A percentile compares a stretch with the other conserved stretches of the same genome.
Conservation (phyloP, 163 green algal species). For the Trebouxia gelatinosa region DNA sequence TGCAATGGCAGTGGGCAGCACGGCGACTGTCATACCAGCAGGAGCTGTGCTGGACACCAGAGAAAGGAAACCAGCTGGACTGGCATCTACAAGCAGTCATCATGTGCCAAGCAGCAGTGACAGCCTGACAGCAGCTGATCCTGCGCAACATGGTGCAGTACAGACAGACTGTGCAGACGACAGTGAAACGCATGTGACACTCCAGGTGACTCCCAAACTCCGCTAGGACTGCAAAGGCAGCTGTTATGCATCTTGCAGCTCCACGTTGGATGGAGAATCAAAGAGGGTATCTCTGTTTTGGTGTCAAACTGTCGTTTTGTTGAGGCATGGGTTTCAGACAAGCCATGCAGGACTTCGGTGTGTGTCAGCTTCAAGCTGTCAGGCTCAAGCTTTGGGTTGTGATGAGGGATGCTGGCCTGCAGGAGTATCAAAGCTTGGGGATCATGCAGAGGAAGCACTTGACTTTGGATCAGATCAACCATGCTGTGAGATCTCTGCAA, state of each 20-base stretch:
- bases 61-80: not conserved
- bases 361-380: not conserved
- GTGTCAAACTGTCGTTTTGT: not conserved
- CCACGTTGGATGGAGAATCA: not conserved
- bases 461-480: conserved; percentile 16
- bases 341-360: not conserved
- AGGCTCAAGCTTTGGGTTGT: not conserved
- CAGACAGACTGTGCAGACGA: not conserved
- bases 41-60: no score
- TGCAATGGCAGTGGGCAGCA: not conserved
- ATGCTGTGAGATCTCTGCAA: not conserved
- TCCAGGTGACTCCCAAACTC: not conserved
- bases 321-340: not conserved
- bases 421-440: conserved; percentile 15
- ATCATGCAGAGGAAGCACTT: conserved; percentile 23
- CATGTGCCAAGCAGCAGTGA: not conserved
- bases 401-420: no score
- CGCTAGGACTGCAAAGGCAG: not conserved
- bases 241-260: not conserved
- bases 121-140: not conserved
- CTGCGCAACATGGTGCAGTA: not conserved
- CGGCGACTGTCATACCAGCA: not conserved
- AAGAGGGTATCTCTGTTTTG: not conserved
- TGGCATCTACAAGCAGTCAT: not conserved
- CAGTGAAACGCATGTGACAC: not conserved